Evolutionary conservation across 257 asterid species (phyloP).

Genomic region (Jacaranda copaia): DNA sequence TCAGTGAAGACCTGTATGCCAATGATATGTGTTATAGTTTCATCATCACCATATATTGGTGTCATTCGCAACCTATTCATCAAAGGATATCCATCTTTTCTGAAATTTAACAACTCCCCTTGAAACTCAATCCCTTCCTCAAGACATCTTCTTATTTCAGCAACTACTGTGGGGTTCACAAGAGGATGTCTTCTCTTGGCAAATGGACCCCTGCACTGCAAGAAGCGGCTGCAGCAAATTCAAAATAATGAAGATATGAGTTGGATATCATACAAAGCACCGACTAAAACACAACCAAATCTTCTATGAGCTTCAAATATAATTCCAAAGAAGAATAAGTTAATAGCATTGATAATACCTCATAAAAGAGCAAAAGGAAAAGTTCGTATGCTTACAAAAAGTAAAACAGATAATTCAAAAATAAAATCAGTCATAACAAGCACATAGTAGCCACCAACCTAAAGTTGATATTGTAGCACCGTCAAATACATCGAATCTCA

Average conservation of each 20-base stretch:
- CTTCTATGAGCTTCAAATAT: not conserved
- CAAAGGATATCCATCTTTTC: constrained; percentile 63
- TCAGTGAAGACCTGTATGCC: constrained; percentile 82
- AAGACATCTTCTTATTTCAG: constrained; percentile 60
- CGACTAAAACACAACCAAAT: not conserved
- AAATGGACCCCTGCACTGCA: constrained; percentile 66
- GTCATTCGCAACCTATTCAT: constrained; percentile 61
- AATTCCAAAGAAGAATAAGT: not conserved
- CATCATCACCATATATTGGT: constrained; percentile 64
- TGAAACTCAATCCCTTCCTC: constrained; percentile 59
- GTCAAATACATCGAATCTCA: not conserved
- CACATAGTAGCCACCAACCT: not conserved
- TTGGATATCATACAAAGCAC: not conserved
- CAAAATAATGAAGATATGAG: constrained; percentile 25
- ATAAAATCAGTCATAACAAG: constrained; percentile 9
- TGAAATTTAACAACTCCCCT: constrained; percentile 59
- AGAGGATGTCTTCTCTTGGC: constrained; percentile 67
- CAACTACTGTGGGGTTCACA: constrained; percentile 55
- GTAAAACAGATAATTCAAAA: not conserved
- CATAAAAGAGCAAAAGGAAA: constrained; percentile 7
- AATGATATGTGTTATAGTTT: constrained; percentile 61
- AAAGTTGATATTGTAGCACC: not conserved
- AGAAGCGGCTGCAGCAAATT: constrained; percentile 61
- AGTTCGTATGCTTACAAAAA: constrained; percentile 2
- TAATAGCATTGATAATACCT: not conserved